These are phyloP conservation scores for Albugo candida DNA, from an alignment of 352 stramenopile genomes.

Conservation along the genomic window DNA sequence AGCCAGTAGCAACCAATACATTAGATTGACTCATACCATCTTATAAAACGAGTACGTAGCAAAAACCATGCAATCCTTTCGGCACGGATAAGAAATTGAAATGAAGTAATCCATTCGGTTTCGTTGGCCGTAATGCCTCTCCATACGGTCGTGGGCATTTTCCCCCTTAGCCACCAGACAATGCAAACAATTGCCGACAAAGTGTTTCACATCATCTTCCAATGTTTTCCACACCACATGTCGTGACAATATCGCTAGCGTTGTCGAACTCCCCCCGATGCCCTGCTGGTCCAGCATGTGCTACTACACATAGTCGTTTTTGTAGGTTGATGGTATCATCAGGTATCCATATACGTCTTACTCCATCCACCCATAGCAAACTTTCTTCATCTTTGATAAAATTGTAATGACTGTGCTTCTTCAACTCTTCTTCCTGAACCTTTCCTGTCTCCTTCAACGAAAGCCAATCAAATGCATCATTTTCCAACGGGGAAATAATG, in stretches of 20 bases:
- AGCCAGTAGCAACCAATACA: no score
- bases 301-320: slow-evolving; percentile 9
- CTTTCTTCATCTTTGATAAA: slow-evolving; percentile 3
- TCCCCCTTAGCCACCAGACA: slow-evolving; percentile 2
- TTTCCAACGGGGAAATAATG: slow-evolving; percentile 1
- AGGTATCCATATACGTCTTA: slow-evolving; percentile 12
- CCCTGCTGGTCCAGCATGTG: slow-evolving; percentile 7
- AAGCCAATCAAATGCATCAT: slow-evolving; percentile 7
- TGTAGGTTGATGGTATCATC: slow-evolving; percentile 6
- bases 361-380: neutral
- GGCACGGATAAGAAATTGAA: slow-evolving; percentile 17
- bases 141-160: slow-evolving; percentile 8
- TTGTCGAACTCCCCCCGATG: slow-evolving; percentile 10
- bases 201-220: slow-evolving; percentile 2
- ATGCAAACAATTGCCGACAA: no score
- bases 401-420: no score
- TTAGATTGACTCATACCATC: slow-evolving; percentile 15
- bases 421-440: no score
- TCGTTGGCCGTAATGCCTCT: slow-evolving; percentile 8
- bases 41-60: slow-evolving; percentile 15
- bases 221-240: slow-evolving; percentile 8
- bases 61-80: neutral
- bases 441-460: neutral
- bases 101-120: slow-evolving; percentile 15
- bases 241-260: slow-evolving; percentile 1